Evolutionary conservation across 345 rosid genomes (phyloP).

Genomic region (Dovyalis caffra): DNA sequence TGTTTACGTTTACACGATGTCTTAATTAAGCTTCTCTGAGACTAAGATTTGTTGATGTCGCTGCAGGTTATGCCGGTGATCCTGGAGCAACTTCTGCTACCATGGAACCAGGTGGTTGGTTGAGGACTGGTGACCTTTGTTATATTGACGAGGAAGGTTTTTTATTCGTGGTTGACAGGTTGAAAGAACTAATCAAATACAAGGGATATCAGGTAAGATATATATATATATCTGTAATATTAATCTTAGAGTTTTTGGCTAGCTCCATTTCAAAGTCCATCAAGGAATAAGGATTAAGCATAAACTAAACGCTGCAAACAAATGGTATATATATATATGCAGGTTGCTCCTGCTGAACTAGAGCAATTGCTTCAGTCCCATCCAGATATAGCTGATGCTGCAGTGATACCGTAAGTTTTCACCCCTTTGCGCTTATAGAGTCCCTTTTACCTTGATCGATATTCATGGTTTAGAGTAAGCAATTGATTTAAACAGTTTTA

Average conservation of each 20-base stretch:
- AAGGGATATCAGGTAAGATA: constrained; percentile 43
- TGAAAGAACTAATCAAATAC: constrained; percentile 46
- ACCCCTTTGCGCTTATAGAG: no score
- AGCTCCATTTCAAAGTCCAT: neutral
- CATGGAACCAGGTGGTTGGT: constrained; percentile 32
- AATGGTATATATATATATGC: neutral
- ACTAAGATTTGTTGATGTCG: neutral
- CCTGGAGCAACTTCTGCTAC: constrained; percentile 24
- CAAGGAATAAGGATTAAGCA: neutral
- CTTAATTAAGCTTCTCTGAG: no score
- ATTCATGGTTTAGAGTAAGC: no score
- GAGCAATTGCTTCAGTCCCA: constrained; percentile 48
- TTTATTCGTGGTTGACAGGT: constrained; percentile 38
- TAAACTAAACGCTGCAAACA: no score
- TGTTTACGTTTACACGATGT: no score
- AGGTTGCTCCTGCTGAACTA: constrained; percentile 62
- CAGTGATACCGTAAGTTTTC: constrained; percentile 43
- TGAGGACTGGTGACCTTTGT: constrained; percentile 43
- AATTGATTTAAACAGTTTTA: no score
- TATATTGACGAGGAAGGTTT: constrained; percentile 39
- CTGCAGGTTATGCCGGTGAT: constrained; percentile 34
- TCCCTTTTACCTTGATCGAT: neutral
- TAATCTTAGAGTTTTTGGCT: neutral
- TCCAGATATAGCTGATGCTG: constrained; percentile 51
- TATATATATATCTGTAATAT: neutral